A percentile compares a stretch with the other conserved stretches of the same genome.
Evolutionary conservation across 345 rosid genomes (phyloP).

Genomic region (Salix arbutifolia): DNA sequence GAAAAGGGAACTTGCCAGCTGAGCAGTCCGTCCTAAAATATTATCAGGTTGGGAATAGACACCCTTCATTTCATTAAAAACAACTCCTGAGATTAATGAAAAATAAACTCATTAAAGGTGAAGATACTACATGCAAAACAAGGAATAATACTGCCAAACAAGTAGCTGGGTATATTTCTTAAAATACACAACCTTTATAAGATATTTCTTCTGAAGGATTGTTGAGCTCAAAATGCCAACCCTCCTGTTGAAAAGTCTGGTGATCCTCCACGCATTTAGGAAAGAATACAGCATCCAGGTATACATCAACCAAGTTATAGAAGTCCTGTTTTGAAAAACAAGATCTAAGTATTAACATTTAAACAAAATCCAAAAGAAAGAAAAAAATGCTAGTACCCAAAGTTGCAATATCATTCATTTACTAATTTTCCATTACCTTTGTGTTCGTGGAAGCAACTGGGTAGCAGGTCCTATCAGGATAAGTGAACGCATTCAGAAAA

Average conservation of each 20-base stretch:
- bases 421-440: conserved; percentile 44
- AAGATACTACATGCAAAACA: neutral
- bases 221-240: conserved; percentile 96
- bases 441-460: conserved; percentile 95
- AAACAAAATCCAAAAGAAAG: neutral
- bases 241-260: conserved; percentile 96
- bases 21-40: conserved; percentile 70
- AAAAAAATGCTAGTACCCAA: neutral
- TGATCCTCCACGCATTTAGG: conserved; percentile 88
- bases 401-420: neutral
- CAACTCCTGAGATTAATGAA: conserved; percentile 66
- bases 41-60: conserved; percentile 98
- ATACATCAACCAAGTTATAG: conserved; percentile 93
- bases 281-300: conserved; percentile 95
- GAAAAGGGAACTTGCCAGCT: conserved; percentile 52
- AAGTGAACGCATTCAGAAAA: conserved; percentile 90
- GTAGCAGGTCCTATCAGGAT: conserved; percentile 96
- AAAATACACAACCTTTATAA: conserved; percentile 62
- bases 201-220: conserved; percentile 80
- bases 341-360: neutral
- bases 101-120: conserved; percentile 1
- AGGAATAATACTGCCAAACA: neutral
- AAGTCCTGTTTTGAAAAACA: conserved; percentile 60
- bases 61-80: conserved; percentile 98
- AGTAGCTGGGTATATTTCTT: neutral